Base-by-base conservation (phyloP, 257 asterid species). In the Plantago major region DNA sequence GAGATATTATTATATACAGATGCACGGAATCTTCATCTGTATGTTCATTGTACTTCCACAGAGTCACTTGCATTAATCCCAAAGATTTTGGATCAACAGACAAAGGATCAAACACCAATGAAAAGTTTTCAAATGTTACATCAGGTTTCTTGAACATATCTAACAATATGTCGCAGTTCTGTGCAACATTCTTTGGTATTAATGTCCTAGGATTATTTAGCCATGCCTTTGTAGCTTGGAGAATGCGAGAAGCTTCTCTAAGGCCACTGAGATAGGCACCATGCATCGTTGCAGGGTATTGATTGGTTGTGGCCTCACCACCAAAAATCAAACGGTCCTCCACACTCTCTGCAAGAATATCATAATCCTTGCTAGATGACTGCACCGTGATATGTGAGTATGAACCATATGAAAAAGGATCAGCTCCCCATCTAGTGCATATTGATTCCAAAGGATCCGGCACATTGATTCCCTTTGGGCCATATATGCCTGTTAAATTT, bases 251-350 rank as follows among this genome's bases (percentile, higher is more conserved):
- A 68, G 96, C 96, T 80, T 88, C 96, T 72, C 96, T 76, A 65
- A 88, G 77, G 60, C 96, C 96, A 59, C 96, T 88, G 65, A 88
- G 87, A 60, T 82, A 88, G 62, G 96, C 96, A 48, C 96, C 94
- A 18, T 84, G 96, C 96, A 87, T 87, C 69, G 96, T 88, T 66
- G 96, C 96, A n/a, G 96, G 95, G 67, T 82, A 81, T 67, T 88
- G 84, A 58, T 89, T 80, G 42, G 71, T 88, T 10, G 96, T 88
- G 62, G 96, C 96, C 73, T 88, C 96, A 44, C 94, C 96, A 38
- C 85, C 94, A 40, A 88, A 85, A 74, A 83, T 85, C 59, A 88
- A 71, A 57, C 86, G 83, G 60, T 52, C 74, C 14, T 63, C 87
- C 40, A 85, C 76, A 60, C 66, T 79, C 76, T 88, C 96, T 46